Base-by-base conservation (phyloP, 2,329 filamentous ascomycete species). In the Didymella glomerata region DNA sequence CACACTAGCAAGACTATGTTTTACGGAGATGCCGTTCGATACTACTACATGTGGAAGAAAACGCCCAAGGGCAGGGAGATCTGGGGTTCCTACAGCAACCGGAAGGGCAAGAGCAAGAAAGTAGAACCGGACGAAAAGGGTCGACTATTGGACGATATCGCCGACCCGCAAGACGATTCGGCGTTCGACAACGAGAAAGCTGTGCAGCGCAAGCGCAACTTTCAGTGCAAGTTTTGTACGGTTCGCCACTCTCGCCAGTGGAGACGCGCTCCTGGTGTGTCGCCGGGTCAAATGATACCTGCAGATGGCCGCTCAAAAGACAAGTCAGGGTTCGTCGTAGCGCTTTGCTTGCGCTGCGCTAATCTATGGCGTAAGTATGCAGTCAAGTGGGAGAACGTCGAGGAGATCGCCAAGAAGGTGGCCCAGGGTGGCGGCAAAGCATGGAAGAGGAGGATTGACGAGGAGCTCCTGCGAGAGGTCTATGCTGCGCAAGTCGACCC, bases 1-100 rank as follows among this genome's bases (percentile, higher is more conserved):
- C 91, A 97, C 75, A 91, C 97, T 70, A 76, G 71, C 55, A 93
- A 92, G 77, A 91, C 89, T 0, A 87, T 95, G 67, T 87, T 86
- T 40, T 88, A 93, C 62, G 88, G 89, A 49, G 87, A 92, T 58
- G 90, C 97, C 62, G 92, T 96, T 25, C 90, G 95, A 3, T 96
- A 91, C 74, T 99, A 98, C 78, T 99, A 99, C 76, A 91, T 91
- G 65, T 99, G 95, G 95, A 99, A 99, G 80, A 98, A 98, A 78
- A 92, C 92, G 0, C 85, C 90, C 2, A 88, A 89, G 58, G 95
- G 95, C 40, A 89, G 86, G 72, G 88, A 95, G 68, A 88, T 99
- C 22, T 97, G 95, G 93, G 92, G 92, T 60, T 91, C 88, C 65
- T 97, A 90, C 69, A 88, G 91, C 49, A 92, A 91, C 11, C 87